phyloP scores from a whole-genome alignment of 1,139 yeast genomes.

The Nakaseomyces kungkrabaensis region DNA sequence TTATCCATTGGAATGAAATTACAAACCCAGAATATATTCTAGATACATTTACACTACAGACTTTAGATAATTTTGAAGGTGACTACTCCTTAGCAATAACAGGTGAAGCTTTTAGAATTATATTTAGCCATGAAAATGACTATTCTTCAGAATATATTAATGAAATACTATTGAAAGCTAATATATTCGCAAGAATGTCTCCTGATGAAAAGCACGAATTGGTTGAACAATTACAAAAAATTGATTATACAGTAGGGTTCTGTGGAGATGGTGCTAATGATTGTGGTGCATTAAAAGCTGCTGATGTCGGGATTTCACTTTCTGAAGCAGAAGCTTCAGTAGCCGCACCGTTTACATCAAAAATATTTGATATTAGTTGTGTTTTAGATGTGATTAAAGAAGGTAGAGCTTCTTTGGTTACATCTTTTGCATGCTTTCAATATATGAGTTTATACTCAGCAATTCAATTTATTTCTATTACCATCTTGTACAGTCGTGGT shows the following conservation, averaged over 20 bases:
- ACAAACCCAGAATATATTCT: constrained; percentile 43
- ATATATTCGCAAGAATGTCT: constrained; percentile 91
- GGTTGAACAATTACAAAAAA: constrained; percentile 71
- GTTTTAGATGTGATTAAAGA: constrained; percentile 84
- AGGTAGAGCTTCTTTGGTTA: constrained; percentile 89
- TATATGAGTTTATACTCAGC: constrained; percentile 97
- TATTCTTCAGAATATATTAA: constrained; percentile 36
- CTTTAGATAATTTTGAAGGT: constrained; percentile 30
- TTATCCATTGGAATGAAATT: constrained; percentile 56
- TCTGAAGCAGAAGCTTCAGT: constrained; percentile 98
- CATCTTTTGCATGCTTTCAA: constrained; percentile 93
- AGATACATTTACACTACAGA: constrained; percentile 55
- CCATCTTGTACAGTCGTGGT: constrained; percentile 77
- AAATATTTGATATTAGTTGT: constrained; percentile 83
- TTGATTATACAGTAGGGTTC: constrained; percentile 90
- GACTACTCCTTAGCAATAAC: constrained; percentile 72
- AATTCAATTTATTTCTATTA: constrained; percentile 82
- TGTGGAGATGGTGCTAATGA: constrained; percentile 98
- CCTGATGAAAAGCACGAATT: constrained; percentile 97
- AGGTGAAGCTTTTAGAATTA: constrained; percentile 79
- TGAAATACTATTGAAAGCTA: constrained; percentile 59
- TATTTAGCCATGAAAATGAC: constrained; percentile 44
- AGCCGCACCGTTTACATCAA: constrained; percentile 95
- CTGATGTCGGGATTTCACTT: constrained; percentile 90
- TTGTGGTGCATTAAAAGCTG: constrained; percentile 96